A percentile compares a stretch with the other conserved stretches of the same genome.
phyloP scores from a whole-genome alignment of 768 basidiomycete genomes.

The Erythrobasidium yunnanense region DNA sequence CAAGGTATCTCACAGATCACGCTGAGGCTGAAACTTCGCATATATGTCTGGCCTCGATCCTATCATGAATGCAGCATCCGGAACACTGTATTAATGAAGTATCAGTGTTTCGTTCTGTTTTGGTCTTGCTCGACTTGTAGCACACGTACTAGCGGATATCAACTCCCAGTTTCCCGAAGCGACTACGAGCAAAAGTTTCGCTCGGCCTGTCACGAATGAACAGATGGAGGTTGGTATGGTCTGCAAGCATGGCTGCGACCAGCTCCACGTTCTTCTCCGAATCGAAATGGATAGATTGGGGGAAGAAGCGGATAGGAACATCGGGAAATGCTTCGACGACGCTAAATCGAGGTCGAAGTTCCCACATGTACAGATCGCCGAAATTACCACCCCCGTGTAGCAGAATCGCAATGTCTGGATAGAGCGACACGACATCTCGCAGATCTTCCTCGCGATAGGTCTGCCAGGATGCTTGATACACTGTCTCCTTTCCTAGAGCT shows the following conservation, averaged over 20 bases:
- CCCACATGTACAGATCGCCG: not conserved
- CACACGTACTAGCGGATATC: not conserved
- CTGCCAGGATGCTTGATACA: not conserved
- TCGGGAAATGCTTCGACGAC: not conserved
- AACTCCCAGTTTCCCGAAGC: not conserved
- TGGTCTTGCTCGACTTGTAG: not conserved
- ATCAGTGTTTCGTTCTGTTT: too few relatives aligned
- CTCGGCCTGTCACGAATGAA: not conserved
- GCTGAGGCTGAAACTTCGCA: not conserved
- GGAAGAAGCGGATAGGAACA: slow-evolving; percentile 6
- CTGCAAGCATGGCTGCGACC: not conserved
- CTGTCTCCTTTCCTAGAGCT: not conserved
- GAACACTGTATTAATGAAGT: not conserved
- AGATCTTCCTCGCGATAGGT: not conserved
- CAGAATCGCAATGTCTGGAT: not conserved
- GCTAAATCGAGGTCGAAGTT: not conserved
- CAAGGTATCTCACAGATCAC: slow-evolving; percentile 1
- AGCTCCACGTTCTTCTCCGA: not conserved
- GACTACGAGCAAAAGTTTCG: not conserved
- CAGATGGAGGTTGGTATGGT: slow-evolving; percentile 8
- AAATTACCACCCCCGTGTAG: not conserved
- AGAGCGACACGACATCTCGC: not conserved
- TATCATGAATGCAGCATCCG: slow-evolving; percentile 10
- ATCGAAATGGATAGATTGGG: slow-evolving; percentile 16
- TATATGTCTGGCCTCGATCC: not conserved